phyloP scores from a whole-genome alignment of 2,329 filamentous ascomycete species.

The Pestalotiopsis sp. region DNA sequence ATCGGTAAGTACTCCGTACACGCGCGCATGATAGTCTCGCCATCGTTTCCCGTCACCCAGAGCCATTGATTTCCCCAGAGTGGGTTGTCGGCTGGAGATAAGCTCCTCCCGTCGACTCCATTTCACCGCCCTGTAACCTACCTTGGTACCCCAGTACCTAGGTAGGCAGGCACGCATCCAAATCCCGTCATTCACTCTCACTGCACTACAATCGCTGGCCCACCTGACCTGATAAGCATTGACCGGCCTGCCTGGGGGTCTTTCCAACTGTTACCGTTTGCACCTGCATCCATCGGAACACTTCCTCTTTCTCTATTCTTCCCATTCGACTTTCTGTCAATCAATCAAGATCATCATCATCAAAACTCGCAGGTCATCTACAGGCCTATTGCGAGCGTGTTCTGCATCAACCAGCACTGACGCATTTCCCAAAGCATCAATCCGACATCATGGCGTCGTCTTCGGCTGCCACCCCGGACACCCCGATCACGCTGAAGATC shows the following conservation, averaged over 20 bases:
- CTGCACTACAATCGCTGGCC: background rate
- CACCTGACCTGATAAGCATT: slow-evolving; percentile 6
- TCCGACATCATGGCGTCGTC: slow-evolving; percentile 38
- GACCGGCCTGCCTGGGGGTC: background rate
- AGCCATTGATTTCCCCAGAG: background rate
- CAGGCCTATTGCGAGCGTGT: background rate
- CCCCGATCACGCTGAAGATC: slow-evolving; percentile 84
- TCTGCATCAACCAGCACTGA: background rate
- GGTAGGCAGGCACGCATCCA: background rate
- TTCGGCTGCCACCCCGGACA: slow-evolving; percentile 55
- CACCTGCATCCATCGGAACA: background rate
- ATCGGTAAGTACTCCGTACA: background rate
- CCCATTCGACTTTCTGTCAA: background rate
- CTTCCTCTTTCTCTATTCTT: slow-evolving; percentile 17
- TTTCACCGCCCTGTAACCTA: slow-evolving; percentile 1
- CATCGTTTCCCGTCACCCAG: background rate
- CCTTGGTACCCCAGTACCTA: background rate
- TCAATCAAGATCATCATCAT: slow-evolving; percentile 1
- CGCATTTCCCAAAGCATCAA: background rate
- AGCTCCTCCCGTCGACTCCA: background rate
- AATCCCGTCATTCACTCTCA: background rate
- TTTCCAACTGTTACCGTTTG: background rate
- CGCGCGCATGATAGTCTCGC: background rate
- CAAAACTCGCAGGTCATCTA: background rate
- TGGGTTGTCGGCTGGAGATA: background rate